Evolutionary conservation across 2,329 filamentous ascomycete species (phyloP), one percentile per base, ranked within the genome.

Genomic region (Monosporascus sp.): DNA sequence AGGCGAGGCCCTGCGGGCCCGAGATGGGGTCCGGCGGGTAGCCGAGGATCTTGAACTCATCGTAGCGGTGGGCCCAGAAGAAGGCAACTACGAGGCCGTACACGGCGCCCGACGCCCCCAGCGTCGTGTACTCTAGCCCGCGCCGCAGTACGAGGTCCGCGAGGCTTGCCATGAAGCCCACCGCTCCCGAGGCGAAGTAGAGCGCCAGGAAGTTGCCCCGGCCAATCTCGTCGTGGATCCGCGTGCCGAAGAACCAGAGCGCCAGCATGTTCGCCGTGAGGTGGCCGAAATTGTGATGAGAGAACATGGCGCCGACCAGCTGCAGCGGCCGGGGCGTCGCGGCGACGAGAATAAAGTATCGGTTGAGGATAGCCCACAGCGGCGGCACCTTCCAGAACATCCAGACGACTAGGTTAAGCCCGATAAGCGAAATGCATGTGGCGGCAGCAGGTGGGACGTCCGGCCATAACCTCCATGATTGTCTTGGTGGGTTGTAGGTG

Each of bases 181-280:
- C 44, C 1, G 77, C 74, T 50, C 86, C 87, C 7, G 78, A 77
- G 7, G 77, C 72, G 35, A 87, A 58, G 68, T 86, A 89, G 35
- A 89, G 71, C n/a, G 85, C 79, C 20, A 91, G 71, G 70, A 91
- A 90, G 52, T 81, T 77, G 16, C 80, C 85, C 11, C 87, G 78
- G 11, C 86, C 87, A 26, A 90, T 72, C 60, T 90, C 85, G 56
- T 89, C 84, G 69, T 89, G 86, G 37, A 90, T 73, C 1, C 78
- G 75, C 9, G 79, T 79, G 24, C 88, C 89, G 19, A 91, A 75
- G 63, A 89, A 73, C 74, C 78, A 86, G 5, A 93, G 73, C 41
- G 80, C 73, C 8, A 78, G 60, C 80, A 89, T 84, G 70, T 93
- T 93, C 43, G 76, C 65, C 24, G 76, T 55, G 38, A 89, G 67